Evolutionary conservation across 140 eudicot species (phyloP).

Genomic region (Anethum foeniculum): DNA sequence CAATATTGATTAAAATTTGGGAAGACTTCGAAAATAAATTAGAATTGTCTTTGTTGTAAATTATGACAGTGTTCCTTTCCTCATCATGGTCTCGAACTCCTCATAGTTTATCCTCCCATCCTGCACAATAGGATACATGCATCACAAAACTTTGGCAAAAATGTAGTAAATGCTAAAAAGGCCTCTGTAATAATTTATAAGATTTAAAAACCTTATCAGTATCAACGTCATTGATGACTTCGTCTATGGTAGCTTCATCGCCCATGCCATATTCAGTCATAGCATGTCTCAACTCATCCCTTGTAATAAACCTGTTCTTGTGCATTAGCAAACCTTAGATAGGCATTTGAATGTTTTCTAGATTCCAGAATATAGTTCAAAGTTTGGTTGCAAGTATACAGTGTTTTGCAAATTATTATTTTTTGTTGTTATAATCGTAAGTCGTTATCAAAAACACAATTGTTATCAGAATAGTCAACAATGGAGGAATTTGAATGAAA

Average conservation of each 20-base stretch:
- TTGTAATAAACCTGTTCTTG: slow-evolving; percentile 53
- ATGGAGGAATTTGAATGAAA: neutral
- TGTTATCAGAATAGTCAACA: neutral
- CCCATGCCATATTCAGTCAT: slow-evolving; percentile 82
- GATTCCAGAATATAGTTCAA: neutral
- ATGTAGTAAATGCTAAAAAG: neutral
- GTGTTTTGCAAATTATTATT: neutral
- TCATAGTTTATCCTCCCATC: slow-evolving; percentile 86
- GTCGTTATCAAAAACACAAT: neutral
- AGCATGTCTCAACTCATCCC: slow-evolving; percentile 75
- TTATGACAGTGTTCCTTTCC: slow-evolving; percentile 54
- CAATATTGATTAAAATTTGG: neutral
- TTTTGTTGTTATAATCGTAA: neutral
- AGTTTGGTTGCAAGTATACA: neutral
- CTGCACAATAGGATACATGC: slow-evolving; percentile 22
- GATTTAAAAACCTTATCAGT: slow-evolving; percentile 46
- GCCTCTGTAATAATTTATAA: neutral
- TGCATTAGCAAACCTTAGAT: neutral
- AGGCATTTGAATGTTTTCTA: neutral
- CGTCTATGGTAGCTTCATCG: slow-evolving; percentile 82
- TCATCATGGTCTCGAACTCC: slow-evolving; percentile 86
- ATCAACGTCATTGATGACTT: slow-evolving; percentile 75
- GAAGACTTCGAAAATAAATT: neutral
- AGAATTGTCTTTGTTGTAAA: neutral
- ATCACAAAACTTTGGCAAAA: neutral